Evolutionary conservation across 2,329 filamentous ascomycete species (phyloP).

Genomic region (Penicillium sp.): DNA sequence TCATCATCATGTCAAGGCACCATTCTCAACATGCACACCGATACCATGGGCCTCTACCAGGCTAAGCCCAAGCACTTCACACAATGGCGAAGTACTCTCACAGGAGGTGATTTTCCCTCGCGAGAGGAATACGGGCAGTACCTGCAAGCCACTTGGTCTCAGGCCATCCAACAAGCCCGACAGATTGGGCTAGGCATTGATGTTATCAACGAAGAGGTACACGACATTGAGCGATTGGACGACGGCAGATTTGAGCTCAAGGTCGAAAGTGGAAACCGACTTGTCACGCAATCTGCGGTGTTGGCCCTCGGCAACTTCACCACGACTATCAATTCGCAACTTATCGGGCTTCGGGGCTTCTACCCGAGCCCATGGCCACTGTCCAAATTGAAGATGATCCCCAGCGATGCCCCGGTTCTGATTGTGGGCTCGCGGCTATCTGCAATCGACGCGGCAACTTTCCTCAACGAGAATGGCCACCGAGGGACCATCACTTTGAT

Average conservation of each 20-base stretch:
- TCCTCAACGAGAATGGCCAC: background rate
- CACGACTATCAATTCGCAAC: background rate
- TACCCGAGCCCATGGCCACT: background rate
- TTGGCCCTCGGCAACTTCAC: background rate
- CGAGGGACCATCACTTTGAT: background rate
- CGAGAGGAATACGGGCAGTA: background rate
- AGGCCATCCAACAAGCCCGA: background rate
- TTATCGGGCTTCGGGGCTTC: background rate
- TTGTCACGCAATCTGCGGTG: background rate
- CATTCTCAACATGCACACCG: conserved; percentile 1
- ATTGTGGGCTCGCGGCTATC: background rate
- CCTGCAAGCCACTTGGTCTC: background rate
- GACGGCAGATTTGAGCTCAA: background rate
- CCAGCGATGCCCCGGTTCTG: background rate
- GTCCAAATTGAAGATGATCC: background rate
- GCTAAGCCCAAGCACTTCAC: background rate
- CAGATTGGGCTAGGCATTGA: background rate
- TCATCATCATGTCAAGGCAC: background rate
- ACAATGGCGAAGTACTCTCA: background rate
- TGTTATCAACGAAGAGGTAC: background rate
- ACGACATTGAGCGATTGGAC: background rate
- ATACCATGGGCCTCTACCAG: background rate
- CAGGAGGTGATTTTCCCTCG: background rate
- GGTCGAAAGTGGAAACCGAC: background rate
- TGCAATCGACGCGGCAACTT: background rate